Conservation (phyloP, 208 protist genomes). For the Trypanosoma theileri region DNA sequence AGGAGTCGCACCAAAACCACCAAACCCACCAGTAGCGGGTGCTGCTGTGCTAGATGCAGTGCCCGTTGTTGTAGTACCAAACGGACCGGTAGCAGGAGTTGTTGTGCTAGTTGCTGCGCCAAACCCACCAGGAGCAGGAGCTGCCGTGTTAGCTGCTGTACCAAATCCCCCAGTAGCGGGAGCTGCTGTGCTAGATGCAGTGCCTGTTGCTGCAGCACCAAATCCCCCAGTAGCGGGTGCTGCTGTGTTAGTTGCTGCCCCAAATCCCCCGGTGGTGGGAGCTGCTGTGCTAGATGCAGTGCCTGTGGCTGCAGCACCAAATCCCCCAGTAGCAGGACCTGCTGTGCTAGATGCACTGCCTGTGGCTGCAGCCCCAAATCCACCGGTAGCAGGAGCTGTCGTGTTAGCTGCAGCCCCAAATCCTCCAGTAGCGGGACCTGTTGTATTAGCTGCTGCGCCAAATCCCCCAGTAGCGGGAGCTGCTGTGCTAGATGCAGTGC, state of each 20-base stretch:
- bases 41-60: neutral
- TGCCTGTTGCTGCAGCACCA: neutral
- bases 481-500: neutral
- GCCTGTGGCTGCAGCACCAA: neutral
- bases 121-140: slow-evolving; percentile 5
- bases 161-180: slow-evolving; percentile 6
- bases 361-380: slow-evolving; percentile 13
- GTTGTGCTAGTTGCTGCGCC: neutral
- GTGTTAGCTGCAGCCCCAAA: neutral
- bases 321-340: slow-evolving; percentile 1
- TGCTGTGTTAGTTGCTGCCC: neutral
- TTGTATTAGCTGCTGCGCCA: slow-evolving; percentile 14
- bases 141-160: neutral
- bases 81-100: neutral
- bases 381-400: slow-evolving; percentile 18
- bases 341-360: neutral
- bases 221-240: slow-evolving; percentile 2
- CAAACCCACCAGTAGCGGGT: neutral
- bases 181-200: neutral
- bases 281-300: neutral
- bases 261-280: slow-evolving; percentile 2
- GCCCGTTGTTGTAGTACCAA: neutral
- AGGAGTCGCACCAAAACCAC: slow-evolving; percentile 13
- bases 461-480: slow-evolving; percentile 19
- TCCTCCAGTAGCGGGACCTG: slow-evolving; percentile 2